Evolutionary conservation across 441 rosid genomes (phyloP).

Genomic region (Croton setiger): DNA sequence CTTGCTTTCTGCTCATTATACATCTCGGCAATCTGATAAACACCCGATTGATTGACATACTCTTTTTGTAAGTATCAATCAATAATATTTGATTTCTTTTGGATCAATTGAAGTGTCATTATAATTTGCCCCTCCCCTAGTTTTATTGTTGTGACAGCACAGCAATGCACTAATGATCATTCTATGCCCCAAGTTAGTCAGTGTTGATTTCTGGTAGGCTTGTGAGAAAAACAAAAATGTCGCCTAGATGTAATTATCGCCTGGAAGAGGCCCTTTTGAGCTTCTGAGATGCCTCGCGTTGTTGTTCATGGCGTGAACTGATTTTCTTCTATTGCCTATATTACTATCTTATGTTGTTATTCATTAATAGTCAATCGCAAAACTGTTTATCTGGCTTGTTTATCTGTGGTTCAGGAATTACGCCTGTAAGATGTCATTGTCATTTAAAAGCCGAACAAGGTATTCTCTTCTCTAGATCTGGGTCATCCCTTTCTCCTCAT

Average conservation of each 20-base stretch:
- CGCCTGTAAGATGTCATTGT: not conserved
- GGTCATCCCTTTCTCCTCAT: too few species aligned
- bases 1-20: slow-evolving; percentile 90
- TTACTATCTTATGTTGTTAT: not conserved
- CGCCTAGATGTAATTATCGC: not conserved
- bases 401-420: slow-evolving; percentile 2
- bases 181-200: not conserved
- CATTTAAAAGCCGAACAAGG: slow-evolving; percentile 8
- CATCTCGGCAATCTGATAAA: slow-evolving; percentile 94
- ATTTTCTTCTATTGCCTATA: not conserved
- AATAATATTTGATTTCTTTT: not conserved
- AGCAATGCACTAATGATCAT: not conserved
- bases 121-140: not conserved
- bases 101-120: slow-evolving; percentile 7
- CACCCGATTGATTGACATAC: slow-evolving; percentile 77
- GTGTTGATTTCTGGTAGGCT: not conserved
- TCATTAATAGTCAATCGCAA: not conserved
- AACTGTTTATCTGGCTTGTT: not conserved
- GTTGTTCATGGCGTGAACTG: not conserved
- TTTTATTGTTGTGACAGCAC: not conserved
- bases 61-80: slow-evolving; percentile 27
- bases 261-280: not conserved
- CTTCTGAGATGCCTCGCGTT: not conserved
- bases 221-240: not conserved
- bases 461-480: not conserved